phyloP scores from a whole-genome alignment of 108 stramenopile genomes.

The Nannochloropsis gaditana region DNA sequence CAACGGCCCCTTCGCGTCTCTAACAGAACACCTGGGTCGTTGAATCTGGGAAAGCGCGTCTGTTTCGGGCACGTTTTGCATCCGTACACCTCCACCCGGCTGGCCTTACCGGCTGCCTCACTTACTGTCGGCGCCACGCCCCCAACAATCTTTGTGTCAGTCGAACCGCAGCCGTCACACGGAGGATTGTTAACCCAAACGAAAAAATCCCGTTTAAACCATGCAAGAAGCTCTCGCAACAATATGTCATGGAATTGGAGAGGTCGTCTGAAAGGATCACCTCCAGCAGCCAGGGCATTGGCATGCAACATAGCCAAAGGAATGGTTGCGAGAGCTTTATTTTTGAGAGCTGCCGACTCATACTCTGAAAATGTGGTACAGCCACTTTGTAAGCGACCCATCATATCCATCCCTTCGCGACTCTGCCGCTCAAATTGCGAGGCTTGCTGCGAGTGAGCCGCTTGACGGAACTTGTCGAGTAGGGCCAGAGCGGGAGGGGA shows the following conservation, averaged over 20 bases:
- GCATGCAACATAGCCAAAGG: constrained; percentile 21
- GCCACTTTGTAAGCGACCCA: constrained; percentile 23
- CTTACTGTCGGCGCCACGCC: constrained; percentile 28
- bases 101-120: constrained; percentile 46
- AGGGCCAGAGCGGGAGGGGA: not conserved
- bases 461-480: not conserved
- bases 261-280: not conserved
- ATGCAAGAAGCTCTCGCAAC: constrained; percentile 40
- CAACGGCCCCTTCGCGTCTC: constrained; percentile 63
- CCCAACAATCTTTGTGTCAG: constrained; percentile 20
- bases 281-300: not conserved
- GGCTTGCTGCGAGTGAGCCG: not conserved
- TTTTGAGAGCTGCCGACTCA: constrained; percentile 24
- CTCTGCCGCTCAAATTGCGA: not conserved
- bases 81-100: constrained; percentile 52
- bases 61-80: constrained; percentile 59
- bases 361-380: constrained; percentile 18
- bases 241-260: not conserved
- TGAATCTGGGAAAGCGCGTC: constrained; percentile 85
- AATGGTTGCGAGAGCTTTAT: constrained; percentile 30
- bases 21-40: constrained; percentile 70
- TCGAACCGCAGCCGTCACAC: constrained; percentile 50
- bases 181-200: constrained; percentile 59
- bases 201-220: constrained; percentile 65
- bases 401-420: constrained; percentile 12